Conservation (phyloP, 805 yeast genomes). For the Hemisphaericaspora nanyangensis region DNA sequence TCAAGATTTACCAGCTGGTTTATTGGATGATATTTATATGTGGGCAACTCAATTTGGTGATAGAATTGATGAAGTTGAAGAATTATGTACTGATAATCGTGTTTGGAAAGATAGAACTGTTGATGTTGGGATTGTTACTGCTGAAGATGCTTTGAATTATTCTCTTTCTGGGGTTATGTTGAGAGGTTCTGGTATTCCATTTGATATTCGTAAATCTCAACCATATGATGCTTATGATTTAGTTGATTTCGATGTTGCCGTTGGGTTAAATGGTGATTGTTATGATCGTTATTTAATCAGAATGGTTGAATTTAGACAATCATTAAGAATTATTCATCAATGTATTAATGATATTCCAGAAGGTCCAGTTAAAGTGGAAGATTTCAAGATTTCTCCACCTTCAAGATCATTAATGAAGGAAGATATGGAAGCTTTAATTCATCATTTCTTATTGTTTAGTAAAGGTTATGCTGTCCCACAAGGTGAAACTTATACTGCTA, state of each 20-base stretch:
- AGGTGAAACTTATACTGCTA: conserved; percentile 88
- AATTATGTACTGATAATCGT: conserved; percentile 83
- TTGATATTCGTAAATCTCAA: conserved; percentile 78
- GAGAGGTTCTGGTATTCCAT: conserved; percentile 87
- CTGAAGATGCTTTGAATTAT: conserved; percentile 83
- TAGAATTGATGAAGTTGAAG: conserved; percentile 87
- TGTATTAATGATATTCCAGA: conserved; percentile 90
- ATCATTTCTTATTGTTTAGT: conserved; percentile 82
- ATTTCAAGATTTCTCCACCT: conserved; percentile 80
- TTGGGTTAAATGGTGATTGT: conserved; percentile 85
- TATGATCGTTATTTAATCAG: conserved; percentile 84
- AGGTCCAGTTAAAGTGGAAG: conserved; percentile 89
- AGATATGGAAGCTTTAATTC: conserved; percentile 90
- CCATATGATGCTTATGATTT: conserved; percentile 88
- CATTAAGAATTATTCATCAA: conserved; percentile 83
- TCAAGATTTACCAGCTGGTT: conserved; percentile 81
- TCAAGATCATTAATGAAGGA: conserved; percentile 80
- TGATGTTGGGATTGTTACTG: conserved; percentile 75
- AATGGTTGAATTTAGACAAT: conserved; percentile 91
- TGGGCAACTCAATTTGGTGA: conserved; percentile 97
- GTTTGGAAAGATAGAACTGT: conserved; percentile 87
- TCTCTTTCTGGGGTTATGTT: conserved; percentile 84
- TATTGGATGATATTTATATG: conserved; percentile 87
- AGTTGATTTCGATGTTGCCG: conserved; percentile 85
- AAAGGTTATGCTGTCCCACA: conserved; percentile 87